Conservation (phyloP, 2,329 filamentous ascomycete genomes). For the Thelonectria blattea region DNA sequence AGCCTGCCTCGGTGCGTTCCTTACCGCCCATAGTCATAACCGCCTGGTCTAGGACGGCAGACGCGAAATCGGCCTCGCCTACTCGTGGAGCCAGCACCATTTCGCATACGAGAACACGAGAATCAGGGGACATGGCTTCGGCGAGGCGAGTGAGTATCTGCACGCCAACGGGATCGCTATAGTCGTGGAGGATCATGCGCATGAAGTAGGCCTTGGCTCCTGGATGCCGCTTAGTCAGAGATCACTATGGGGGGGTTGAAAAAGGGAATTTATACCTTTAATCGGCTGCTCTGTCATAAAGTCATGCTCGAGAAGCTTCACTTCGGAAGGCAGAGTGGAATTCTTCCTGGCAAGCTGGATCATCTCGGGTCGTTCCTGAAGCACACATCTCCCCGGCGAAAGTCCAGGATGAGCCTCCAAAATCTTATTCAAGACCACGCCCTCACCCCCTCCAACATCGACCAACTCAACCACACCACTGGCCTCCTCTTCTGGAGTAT, state of each 20-base stretch:
- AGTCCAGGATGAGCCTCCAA: conserved; percentile 38
- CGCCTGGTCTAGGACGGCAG: conserved; percentile 41
- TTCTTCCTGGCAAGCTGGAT: conserved; percentile 33
- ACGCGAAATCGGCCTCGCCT: conserved; percentile 39
- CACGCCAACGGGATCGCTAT: conserved; percentile 37
- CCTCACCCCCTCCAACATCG: conserved; percentile 42
- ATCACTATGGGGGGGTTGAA: neutral
- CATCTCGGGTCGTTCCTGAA: conserved; percentile 38
- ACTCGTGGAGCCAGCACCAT: conserved; percentile 41
- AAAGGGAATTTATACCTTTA: conserved; percentile 30
- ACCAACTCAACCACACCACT: conserved; percentile 37
- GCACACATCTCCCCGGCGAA: conserved; percentile 31
- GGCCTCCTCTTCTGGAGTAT: conserved; percentile 23
- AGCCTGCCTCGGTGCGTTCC: conserved; percentile 39
- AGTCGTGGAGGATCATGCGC: conserved; percentile 45
- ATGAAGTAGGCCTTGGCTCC: conserved; percentile 46
- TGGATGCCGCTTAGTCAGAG: conserved; percentile 10
- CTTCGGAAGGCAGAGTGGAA: conserved; percentile 26
- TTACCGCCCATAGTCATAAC: conserved; percentile 46
- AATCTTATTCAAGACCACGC: conserved; percentile 40
- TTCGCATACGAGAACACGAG: conserved; percentile 42
- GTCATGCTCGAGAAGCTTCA: conserved; percentile 37
- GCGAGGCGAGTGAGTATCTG: conserved; percentile 38
- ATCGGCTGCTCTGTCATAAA: conserved; percentile 40
- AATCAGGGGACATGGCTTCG: conserved; percentile 38